phyloP scores from a whole-genome alignment of 345 rosid species.

The Noccaea bulbosa region DNA sequence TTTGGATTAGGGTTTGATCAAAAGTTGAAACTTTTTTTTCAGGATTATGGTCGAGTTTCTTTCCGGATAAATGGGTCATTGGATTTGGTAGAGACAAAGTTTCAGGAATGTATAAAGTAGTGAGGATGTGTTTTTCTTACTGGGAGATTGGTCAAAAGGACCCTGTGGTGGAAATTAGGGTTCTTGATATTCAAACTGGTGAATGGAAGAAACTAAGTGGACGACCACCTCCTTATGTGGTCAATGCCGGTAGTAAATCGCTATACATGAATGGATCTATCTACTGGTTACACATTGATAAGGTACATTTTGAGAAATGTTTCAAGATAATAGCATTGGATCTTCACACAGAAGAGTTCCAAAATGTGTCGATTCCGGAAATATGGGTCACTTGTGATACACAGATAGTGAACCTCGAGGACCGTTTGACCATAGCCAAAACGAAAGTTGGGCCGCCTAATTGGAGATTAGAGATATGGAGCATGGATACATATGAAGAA shows the following conservation, averaged over 20 bases:
- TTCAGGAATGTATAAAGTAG: background rate
- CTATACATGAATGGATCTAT: conserved; percentile 9
- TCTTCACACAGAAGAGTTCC: conserved; percentile 9
- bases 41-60: no score
- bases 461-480: conserved; percentile 11
- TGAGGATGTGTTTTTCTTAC: background rate
- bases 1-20: no score
- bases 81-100: conserved; percentile 23
- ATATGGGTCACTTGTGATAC: background rate
- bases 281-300: background rate
- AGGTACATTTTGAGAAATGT: background rate
- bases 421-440: conserved; percentile 9
- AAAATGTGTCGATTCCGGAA: background rate
- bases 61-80: background rate
- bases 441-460: background rate
- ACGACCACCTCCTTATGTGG: background rate
- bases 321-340: conserved; percentile 3
- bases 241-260: background rate
- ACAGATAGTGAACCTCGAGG: background rate
- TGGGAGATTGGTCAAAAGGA: background rate
- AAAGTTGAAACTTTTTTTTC: no score
- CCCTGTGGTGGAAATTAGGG: background rate
- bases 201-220: conserved; percentile 12
- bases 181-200: conserved; percentile 3
- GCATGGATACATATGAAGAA: background rate